Base-by-base conservation (phyloP, 2,329 filamentous ascomycete genomes). In the Fusarium drepaniforme region DNA sequence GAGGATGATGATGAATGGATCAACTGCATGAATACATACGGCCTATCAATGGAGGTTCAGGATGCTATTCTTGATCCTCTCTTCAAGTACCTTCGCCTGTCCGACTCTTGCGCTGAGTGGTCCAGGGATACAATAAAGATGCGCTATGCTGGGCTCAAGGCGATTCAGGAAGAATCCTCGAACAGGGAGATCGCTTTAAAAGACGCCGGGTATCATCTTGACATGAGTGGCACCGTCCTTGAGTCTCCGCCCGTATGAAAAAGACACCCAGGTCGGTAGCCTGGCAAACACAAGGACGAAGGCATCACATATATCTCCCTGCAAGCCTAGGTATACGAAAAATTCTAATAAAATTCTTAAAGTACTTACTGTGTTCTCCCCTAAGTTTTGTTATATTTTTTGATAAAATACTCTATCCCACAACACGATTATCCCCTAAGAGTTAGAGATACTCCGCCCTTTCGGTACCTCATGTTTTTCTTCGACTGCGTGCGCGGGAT, bases 11-110 rank as follows among this genome's bases (percentile, higher is more conserved):
- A 37, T 7, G 44, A 16, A 11, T 79, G 77, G 73, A 18, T 5
- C 1, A 1, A 1, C 2, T 67, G 42, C 25, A 65, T 79, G 58
- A 51, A 63, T 1, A 3, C n/a, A 2, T 71, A 42, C 5, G 77
- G 75, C 5, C 40, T 78, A 0, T 53, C 57, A 1, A 18, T 18
- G 0, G 64, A 71, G 28, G 4, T 73, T 6, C 74, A 75, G 21
- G 3, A 67, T 11, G 71, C 71, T 2, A 77, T 79, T 30, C 66
- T 79, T 25, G 71, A 79, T 23, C 67, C 72, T 5, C 5, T 2
- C 6, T 78, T 78, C 51, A 72, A 69, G 42, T 23, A 60, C 28
- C 16, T 75, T 9, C 71, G 77, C 2, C 40, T 70, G 11, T 60
- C 63, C 4, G 40, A 68, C 0, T 73, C 72, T 13, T 77, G 77